Evolutionary conservation across 208 protist genomes (phyloP), one percentile per base, ranked within the genome.

Genomic region (Endotrypanum monterogeii): DNA sequence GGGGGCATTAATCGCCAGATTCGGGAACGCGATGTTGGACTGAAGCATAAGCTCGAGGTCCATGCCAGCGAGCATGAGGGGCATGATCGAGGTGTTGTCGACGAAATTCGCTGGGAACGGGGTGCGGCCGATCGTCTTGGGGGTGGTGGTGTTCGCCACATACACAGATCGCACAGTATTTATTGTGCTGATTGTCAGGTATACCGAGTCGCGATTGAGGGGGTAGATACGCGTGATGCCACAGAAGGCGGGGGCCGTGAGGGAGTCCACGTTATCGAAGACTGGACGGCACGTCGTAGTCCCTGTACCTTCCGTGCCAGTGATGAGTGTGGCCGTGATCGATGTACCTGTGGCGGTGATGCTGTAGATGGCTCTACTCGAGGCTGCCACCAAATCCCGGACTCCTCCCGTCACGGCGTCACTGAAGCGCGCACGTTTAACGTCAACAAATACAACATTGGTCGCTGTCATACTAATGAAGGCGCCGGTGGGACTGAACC

Each of bases 101-200:
- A 74, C 72, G 74, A 89, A 89, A 57, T 78, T 57, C 18, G 90
- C 28, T 2, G 90, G 90, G 46, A 89, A 87, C 2, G 90, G 88
- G 4, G 71, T 76, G 37, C 76, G 74, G 20, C 12, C 16, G n/a
- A 92, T 72, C 5, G 57, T 32, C 37, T 61, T 44, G 28, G 23
- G 18, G 4, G 91, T 74, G 39, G 66, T 30, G 35, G 79, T 77
- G 46, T 86, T 84, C 3, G 77, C 75, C 37, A 89, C 77, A 16
- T 67, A 70, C 30, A 91, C 62, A 32, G 79, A 62, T 48, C 78
- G 87, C 66, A 95, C 56, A 48, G 80, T 58, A 66, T 68, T 67
- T 9, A 60, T 23, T 5, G 52, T 67, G 28, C 62, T 54, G 37
- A 74, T 75, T 23, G 84, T 71, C 20, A 95, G 6, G 75, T 91